These are phyloP conservation scores for Candida labiduridarum DNA, from an alignment of 1,139 yeast species.

Conservation along the genomic window DNA sequence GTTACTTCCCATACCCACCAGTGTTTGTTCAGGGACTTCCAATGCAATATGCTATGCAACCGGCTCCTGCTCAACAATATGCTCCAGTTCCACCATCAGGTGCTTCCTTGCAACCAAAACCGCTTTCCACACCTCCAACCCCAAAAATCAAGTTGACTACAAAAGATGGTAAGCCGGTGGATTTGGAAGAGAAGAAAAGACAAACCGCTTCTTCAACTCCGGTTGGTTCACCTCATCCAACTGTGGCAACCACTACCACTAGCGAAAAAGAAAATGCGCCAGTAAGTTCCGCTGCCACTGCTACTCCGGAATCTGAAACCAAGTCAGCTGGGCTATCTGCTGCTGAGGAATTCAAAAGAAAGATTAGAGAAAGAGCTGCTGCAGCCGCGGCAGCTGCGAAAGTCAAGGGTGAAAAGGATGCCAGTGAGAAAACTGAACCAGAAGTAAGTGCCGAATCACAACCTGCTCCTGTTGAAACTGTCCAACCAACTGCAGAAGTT, in stretches of 20 bases:
- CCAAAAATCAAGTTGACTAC: slow-evolving; percentile 43
- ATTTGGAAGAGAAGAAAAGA: slow-evolving; percentile 47
- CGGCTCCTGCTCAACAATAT: slow-evolving; percentile 12
- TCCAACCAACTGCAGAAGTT: not conserved
- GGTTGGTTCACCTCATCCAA: slow-evolving; percentile 20
- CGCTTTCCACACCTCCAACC: slow-evolving; percentile 18
- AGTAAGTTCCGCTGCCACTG: slow-evolving; percentile 16
- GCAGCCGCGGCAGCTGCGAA: slow-evolving; percentile 9
- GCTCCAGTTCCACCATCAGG: slow-evolving; percentile 12
- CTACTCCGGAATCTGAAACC: slow-evolving; percentile 16
- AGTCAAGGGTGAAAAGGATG: slow-evolving; percentile 19
- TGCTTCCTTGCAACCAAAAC: slow-evolving; percentile 16
- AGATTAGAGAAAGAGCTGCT: slow-evolving; percentile 18
- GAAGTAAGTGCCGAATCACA: slow-evolving; percentile 1
- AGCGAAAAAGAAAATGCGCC: slow-evolving; percentile 5
- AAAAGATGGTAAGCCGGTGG: slow-evolving; percentile 50
- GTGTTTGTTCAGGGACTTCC: slow-evolving; percentile 17
- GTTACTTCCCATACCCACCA: slow-evolving; percentile 23
- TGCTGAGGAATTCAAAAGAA: slow-evolving; percentile 20
- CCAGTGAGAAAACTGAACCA: slow-evolving; percentile 15
- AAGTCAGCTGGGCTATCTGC: slow-evolving; percentile 18
- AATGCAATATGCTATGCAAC: slow-evolving; percentile 13
- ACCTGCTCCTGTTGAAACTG: too few relatives aligned
- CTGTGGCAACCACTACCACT: slow-evolving; percentile 19
- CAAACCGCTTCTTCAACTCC: slow-evolving; percentile 22